These are phyloP conservation scores for Lipomyces oligophaga DNA, from an alignment of 805 yeast species.

Conservation along the genomic window DNA sequence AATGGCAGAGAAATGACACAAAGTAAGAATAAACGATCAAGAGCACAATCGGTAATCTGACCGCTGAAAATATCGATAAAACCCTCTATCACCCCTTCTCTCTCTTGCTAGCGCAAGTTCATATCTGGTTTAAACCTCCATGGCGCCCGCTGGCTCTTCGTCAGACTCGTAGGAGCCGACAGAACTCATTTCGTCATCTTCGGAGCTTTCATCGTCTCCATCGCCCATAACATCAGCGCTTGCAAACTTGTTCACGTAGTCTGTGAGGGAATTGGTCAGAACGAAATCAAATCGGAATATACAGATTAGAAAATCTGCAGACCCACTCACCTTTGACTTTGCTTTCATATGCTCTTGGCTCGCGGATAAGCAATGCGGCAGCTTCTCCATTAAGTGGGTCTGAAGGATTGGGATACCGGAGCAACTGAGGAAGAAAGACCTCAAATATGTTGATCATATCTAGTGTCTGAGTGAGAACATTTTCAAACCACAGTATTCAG, in stretches of 20 bases:
- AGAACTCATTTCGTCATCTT: constrained; percentile 42
- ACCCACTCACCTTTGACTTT: constrained; percentile 48
- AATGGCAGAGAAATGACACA: no score
- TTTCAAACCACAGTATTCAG: background rate
- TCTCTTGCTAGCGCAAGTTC: no score
- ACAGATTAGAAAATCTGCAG: no score
- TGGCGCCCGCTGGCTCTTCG: constrained; percentile 42
- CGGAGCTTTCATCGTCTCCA: constrained; percentile 41
- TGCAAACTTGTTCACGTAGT: constrained; percentile 72
- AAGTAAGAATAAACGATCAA: no score
- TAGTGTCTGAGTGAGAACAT: constrained; percentile 1
- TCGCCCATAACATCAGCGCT: constrained; percentile 48
- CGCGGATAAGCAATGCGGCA: constrained; percentile 68
- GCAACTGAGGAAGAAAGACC: constrained; percentile 84
- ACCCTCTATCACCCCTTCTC: no score
- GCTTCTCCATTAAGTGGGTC: constrained; percentile 94
- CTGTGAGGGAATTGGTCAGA: no score
- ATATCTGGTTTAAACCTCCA: constrained; percentile 38
- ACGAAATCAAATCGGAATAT: no score
- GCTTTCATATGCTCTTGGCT: constrained; percentile 60
- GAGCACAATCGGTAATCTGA: no score
- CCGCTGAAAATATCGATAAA: no score
- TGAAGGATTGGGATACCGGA: constrained; percentile 88
- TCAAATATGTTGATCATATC: constrained; percentile 83
- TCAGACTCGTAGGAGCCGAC: constrained; percentile 41